These are phyloP conservation scores for Furcasterigmium sp. DNA, from an alignment of 2,329 filamentous ascomycete genomes.

Conservation along the genomic window DNA sequence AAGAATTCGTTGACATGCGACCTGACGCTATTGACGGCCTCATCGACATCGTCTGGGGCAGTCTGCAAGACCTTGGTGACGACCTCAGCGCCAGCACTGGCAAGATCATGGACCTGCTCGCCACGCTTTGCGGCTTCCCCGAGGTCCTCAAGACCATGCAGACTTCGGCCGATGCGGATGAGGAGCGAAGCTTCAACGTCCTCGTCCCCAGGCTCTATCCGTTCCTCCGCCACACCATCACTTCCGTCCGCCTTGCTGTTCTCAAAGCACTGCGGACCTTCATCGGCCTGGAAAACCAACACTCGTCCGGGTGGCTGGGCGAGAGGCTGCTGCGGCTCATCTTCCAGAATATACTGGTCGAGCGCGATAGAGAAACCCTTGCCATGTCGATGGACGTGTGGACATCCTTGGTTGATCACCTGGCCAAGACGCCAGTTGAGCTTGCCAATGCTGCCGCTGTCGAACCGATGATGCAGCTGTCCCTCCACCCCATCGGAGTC, in stretches of 20 bases:
- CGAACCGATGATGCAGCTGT: conserved; percentile 75
- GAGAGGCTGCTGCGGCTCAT: conserved; percentile 82
- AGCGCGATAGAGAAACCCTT: conserved; percentile 79
- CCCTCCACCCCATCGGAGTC: conserved; percentile 87
- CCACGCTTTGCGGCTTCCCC: conserved; percentile 91
- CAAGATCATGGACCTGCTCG: conserved; percentile 95
- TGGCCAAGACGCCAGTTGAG: conserved; percentile 58
- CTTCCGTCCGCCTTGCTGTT: conserved; percentile 87
- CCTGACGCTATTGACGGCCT: conserved; percentile 72
- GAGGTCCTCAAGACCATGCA: conserved; percentile 95
- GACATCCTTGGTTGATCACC: conserved; percentile 66
- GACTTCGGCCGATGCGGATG: conserved; percentile 72
- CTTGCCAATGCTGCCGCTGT: conserved; percentile 65
- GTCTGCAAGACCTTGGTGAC: conserved; percentile 91
- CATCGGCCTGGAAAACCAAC: conserved; percentile 73
- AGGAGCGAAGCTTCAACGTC: conserved; percentile 84
- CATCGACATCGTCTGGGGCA: conserved; percentile 96
- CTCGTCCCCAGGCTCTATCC: conserved; percentile 92
- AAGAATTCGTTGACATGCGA: conserved; percentile 86
- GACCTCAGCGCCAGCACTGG: conserved; percentile 96
- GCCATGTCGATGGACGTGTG: conserved; percentile 83
- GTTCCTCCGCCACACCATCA: conserved; percentile 95
- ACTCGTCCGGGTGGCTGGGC: conserved; percentile 87
- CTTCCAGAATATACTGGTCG: conserved; percentile 93
- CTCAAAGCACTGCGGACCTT: conserved; percentile 91